Evolutionary conservation across 139 green algal species (phyloP).

Genomic region (Chlamydomonas sphaeroides): DNA sequence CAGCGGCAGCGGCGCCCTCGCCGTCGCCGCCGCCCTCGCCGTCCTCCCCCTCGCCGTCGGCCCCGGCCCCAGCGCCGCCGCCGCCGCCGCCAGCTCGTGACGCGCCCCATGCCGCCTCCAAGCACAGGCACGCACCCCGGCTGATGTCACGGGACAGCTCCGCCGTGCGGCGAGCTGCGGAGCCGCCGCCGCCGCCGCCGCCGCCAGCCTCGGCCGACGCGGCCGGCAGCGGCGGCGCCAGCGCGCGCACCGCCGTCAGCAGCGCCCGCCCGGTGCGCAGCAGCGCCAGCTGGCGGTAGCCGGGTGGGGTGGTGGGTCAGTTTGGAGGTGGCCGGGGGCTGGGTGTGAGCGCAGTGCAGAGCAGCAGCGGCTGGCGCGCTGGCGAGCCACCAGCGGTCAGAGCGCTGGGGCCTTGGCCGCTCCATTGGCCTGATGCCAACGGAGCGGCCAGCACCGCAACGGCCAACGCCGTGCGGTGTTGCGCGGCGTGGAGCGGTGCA

Average conservation of each 20-base stretch:
- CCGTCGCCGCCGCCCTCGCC: not conserved
- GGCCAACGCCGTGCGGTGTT: too few species aligned
- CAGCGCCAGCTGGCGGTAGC: conserved; percentile 26
- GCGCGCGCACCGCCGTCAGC: conserved; percentile 1
- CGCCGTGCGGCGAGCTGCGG: not conserved
- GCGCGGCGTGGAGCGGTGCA: too few species aligned
- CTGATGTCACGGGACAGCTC: conserved; percentile 4
- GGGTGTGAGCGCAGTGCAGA: too few species aligned
- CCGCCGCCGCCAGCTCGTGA: not conserved
- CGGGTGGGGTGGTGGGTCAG: not conserved
- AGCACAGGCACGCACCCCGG: not conserved
- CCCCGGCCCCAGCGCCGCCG: not conserved
- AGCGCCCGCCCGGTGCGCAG: conserved; percentile 5
- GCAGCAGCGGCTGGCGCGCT: too few species aligned
- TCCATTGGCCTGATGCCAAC: too few species aligned
- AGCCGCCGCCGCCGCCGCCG: not conserved
- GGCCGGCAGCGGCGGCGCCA: conserved; percentile 1
- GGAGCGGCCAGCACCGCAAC: too few species aligned
- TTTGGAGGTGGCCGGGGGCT: not conserved
- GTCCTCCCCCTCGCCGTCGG: not conserved
- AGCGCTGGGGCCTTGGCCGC: too few species aligned
- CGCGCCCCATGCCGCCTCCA: conserved; percentile 16
- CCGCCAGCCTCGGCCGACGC: not conserved
- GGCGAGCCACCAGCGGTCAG: too few species aligned
- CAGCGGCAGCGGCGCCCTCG: not conserved